Evolutionary conservation across 306 rosid species (phyloP).

Genomic region (Cyamopsis tetragonoloba): DNA sequence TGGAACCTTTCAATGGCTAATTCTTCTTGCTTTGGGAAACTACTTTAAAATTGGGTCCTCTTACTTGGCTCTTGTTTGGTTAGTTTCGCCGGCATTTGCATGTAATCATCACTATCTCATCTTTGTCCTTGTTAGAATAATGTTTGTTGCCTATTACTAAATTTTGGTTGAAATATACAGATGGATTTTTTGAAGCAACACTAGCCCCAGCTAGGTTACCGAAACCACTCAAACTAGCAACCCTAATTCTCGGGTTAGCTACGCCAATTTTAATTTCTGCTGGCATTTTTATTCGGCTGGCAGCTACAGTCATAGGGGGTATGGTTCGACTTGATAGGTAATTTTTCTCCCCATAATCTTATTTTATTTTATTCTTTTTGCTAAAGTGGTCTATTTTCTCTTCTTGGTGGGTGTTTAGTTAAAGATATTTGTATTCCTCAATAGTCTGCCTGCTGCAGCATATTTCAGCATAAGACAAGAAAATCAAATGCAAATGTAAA

Average conservation of each 20-base stretch:
- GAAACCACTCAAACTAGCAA: slow-evolving; percentile 84
- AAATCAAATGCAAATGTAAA: background rate
- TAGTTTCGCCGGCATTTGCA: slow-evolving; percentile 88
- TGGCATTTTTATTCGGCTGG: slow-evolving; percentile 65
- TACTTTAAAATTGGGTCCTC: slow-evolving; percentile 81
- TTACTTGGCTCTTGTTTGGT: slow-evolving; percentile 92
- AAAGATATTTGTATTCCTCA: slow-evolving; percentile 4
- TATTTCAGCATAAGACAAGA: background rate
- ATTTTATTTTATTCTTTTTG: no score
- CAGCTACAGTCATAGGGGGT: slow-evolving; percentile 57
- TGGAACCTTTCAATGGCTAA: slow-evolving; percentile 91
- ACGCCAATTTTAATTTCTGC: slow-evolving; percentile 70
- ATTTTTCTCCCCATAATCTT: background rate
- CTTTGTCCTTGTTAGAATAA: slow-evolving; percentile 28
- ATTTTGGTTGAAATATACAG: slow-evolving; percentile 42
- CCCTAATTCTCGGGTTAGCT: slow-evolving; percentile 70
- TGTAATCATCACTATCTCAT: slow-evolving; percentile 49
- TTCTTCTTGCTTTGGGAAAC: slow-evolving; percentile 74
- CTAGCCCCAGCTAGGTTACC: slow-evolving; percentile 74
- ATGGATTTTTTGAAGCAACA: slow-evolving; percentile 95
- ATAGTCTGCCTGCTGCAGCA: background rate
- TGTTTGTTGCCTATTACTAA: slow-evolving; percentile 23
- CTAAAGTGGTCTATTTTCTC: background rate
- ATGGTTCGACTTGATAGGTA: slow-evolving; percentile 91
- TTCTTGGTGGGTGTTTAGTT: background rate